Conservation (phyloP, 176 grass and related monocot genomes). For the Carex kokanica region DNA sequence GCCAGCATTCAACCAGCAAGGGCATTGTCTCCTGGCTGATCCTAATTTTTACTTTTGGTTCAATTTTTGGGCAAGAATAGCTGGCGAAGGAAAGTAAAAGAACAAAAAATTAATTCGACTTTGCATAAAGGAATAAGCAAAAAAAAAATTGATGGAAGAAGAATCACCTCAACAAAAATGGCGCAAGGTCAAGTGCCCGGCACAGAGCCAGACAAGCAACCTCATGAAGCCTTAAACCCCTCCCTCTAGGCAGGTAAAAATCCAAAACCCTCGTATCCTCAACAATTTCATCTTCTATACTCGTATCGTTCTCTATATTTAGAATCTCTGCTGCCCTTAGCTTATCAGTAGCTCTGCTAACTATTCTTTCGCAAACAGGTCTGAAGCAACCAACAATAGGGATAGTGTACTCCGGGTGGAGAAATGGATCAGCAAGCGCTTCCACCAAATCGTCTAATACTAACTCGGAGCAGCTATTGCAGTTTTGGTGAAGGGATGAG, state of each 20-base stretch:
- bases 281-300: slow-evolving; percentile 52
- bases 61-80: neutral
- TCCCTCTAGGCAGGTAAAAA: slow-evolving; percentile 69
- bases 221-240: slow-evolving; percentile 82
- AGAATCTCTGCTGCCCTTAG: slow-evolving; percentile 36
- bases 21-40: neutral
- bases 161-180: slow-evolving; percentile 59
- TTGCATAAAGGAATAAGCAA: neutral
- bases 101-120: no score
- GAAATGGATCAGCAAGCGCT: slow-evolving; percentile 67
- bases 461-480: slow-evolving; percentile 2
- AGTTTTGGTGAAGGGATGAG: slow-evolving; percentile 30
- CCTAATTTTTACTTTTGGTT: neutral
- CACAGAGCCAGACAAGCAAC: slow-evolving; percentile 59
- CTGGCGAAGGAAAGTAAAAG: no score
- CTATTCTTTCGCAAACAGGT: slow-evolving; percentile 43
- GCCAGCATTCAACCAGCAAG: neutral
- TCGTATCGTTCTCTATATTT: slow-evolving; percentile 23
- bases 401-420: slow-evolving; percentile 72
- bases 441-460: slow-evolving; percentile 44
- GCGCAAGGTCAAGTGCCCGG: slow-evolving; percentile 61
- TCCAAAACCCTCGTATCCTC: slow-evolving; percentile 53
- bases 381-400: slow-evolving; percentile 77
- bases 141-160: neutral
- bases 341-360: slow-evolving; percentile 45